phyloP scores from a whole-genome alignment of 2,329 filamentous ascomycete species.

The Claviceps monticola region DNA sequence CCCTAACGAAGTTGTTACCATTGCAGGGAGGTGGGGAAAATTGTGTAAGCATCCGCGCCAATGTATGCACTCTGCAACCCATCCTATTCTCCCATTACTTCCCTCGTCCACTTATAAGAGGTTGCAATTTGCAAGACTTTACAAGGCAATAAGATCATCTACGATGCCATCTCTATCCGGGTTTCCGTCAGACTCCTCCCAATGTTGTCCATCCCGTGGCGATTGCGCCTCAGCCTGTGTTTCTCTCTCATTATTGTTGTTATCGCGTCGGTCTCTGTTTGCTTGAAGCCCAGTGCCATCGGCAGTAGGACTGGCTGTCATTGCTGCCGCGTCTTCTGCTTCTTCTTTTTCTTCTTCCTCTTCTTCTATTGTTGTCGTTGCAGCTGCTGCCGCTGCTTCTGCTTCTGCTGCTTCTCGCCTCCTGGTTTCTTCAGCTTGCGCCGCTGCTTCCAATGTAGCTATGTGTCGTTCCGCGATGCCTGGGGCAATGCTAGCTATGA shows the following conservation, averaged over 20 bases:
- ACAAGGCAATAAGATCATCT: conserved; percentile 5
- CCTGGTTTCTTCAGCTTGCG: conserved; percentile 27
- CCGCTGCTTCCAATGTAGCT: conserved; percentile 39
- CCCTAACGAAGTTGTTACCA: neutral
- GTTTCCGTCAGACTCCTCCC: neutral
- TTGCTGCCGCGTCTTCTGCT: conserved; percentile 15
- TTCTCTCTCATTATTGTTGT: neutral
- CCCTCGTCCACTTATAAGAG: neutral
- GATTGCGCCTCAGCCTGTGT: conserved; percentile 4
- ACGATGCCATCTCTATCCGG: neutral
- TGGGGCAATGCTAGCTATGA: conserved; percentile 51
- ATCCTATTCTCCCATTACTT: neutral
- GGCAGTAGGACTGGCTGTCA: neutral
- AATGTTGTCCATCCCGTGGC: conserved; percentile 1
- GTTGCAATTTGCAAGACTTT: neutral
- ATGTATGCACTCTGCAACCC: neutral
- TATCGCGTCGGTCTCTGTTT: neutral
- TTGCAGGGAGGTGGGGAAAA: neutral
- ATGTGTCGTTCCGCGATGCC: conserved; percentile 54
- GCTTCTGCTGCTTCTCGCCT: conserved; percentile 28
- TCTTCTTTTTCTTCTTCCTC: conserved; percentile 19
- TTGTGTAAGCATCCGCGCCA: neutral
- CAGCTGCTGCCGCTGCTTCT: conserved; percentile 13
- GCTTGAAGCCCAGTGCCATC: conserved; percentile 1
- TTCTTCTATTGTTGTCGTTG: neutral